Evolutionary conservation across 2,329 filamentous ascomycete species (phyloP).

Genomic region (Hypomyces perniciosus): DNA sequence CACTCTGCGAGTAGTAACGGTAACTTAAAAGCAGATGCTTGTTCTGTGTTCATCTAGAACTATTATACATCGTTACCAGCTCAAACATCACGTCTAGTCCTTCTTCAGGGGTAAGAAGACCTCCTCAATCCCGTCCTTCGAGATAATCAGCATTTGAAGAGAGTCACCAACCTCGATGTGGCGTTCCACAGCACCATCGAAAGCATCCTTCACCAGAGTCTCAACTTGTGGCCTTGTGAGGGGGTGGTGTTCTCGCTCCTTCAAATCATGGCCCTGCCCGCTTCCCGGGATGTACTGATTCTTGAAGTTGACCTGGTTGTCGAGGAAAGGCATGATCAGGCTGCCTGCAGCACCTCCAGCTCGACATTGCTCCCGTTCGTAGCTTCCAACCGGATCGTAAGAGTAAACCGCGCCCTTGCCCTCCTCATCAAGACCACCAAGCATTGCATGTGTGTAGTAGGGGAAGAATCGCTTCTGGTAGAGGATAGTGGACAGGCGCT

Average conservation of each 20-base stretch:
- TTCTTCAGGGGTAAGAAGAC: conserved; percentile 78
- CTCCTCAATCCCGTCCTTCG: conserved; percentile 82
- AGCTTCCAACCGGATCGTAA: conserved; percentile 96
- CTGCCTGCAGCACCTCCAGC: conserved; percentile 88
- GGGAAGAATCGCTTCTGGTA: conserved; percentile 99
- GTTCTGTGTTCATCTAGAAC: conserved; percentile 4
- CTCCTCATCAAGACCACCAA: conserved; percentile 90
- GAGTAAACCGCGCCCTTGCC: conserved; percentile 92
- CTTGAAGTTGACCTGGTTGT: conserved; percentile 99
- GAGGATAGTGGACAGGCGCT: conserved; percentile 89
- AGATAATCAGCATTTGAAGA: conserved; percentile 92
- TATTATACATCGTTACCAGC: conserved; percentile 28
- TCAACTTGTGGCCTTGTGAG: conserved; percentile 70
- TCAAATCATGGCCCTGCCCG: conserved; percentile 73
- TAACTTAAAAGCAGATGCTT: conserved; percentile 5
- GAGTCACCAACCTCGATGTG: conserved; percentile 98
- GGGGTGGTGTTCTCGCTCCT: conserved; percentile 64
- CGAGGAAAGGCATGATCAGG: conserved; percentile 97
- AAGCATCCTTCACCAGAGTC: conserved; percentile 89
- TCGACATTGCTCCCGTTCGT: conserved; percentile 93
- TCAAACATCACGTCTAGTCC: conserved; percentile 52
- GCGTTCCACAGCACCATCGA: conserved; percentile 95
- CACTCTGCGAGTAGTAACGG: neutral
- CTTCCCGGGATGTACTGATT: conserved; percentile 92
- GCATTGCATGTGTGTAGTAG: conserved; percentile 93